phyloP scores from a whole-genome alignment of 208 protist species.

The Crithidia thermophila region DNA sequence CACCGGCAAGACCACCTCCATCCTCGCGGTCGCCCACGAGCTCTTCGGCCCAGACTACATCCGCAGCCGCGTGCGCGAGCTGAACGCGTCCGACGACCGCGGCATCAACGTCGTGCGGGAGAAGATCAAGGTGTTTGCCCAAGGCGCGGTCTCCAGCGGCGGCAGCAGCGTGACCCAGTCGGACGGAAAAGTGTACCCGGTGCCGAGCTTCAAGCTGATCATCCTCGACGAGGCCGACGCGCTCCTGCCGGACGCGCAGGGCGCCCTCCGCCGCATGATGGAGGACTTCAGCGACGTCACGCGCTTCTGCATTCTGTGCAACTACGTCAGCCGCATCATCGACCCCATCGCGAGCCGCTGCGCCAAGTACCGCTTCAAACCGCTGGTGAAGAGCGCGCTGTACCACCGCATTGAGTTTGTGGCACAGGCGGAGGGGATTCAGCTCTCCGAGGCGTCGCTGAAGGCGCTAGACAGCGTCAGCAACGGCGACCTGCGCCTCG shows the following conservation, averaged over 20 bases:
- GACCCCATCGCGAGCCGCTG: slow-evolving; percentile 99
- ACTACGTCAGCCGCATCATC: slow-evolving; percentile 99
- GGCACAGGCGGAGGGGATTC: slow-evolving; percentile 84
- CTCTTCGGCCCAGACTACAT: slow-evolving; percentile 96
- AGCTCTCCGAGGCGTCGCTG: slow-evolving; percentile 62
- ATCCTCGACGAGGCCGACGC: slow-evolving; percentile 99
- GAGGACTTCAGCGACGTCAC: slow-evolving; percentile 98
- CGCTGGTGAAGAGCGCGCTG: slow-evolving; percentile 88
- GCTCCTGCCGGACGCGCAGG: slow-evolving; percentile 98
- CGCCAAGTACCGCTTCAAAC: slow-evolving; percentile 99
- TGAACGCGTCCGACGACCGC: slow-evolving; percentile 99
- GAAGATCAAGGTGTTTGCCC: slow-evolving; percentile 99
- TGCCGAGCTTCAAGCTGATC: slow-evolving; percentile 98
- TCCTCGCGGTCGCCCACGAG: slow-evolving; percentile 97
- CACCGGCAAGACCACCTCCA: slow-evolving; percentile 98
- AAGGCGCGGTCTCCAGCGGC: slow-evolving; percentile 76
- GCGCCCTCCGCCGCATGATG: slow-evolving; percentile 98
- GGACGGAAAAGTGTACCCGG: slow-evolving; percentile 87
- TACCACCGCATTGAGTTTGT: slow-evolving; percentile 91
- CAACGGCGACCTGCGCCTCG: slow-evolving; percentile 97
- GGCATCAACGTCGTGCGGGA: slow-evolving; percentile 99
- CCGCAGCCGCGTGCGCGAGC: slow-evolving; percentile 95
- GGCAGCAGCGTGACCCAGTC: slow-evolving; percentile 65
- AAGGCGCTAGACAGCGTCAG: slow-evolving; percentile 83
- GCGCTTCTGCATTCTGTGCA: slow-evolving; percentile 99